Percentiles rank a stretch among this genome's conserved stretches.
Evolutionary conservation across 352 stramenopile species (phyloP).

Genomic region (Albugo candida): DNA sequence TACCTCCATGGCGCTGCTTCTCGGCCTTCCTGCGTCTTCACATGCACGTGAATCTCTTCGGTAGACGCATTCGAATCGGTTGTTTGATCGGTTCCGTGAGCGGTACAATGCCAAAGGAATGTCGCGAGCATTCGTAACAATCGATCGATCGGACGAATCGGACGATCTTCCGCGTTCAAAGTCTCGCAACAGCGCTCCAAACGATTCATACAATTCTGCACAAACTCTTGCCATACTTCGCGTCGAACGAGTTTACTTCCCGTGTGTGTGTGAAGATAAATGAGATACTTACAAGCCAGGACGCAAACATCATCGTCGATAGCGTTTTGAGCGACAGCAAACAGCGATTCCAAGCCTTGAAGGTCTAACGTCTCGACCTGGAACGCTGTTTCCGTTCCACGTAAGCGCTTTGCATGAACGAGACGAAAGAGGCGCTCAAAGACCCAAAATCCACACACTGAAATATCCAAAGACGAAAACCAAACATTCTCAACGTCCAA

Average conservation of each 20-base stretch:
- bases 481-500: constrained; percentile 4
- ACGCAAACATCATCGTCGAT: constrained; percentile 22
- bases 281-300: constrained; percentile 41
- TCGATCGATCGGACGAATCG: constrained; percentile 2
- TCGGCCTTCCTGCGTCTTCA: constrained; percentile 43
- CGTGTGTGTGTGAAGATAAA: constrained; percentile 48
- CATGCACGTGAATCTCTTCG: constrained; percentile 43
- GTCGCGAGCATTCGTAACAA: constrained; percentile 52
- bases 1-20: constrained; percentile 39
- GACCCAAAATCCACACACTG: constrained; percentile 26
- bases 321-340: constrained; percentile 23
- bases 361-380: constrained; percentile 36
- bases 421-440: constrained; percentile 42
- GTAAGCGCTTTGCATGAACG: constrained; percentile 21
- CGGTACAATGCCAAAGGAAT: constrained; percentile 16
- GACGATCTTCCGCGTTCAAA: neutral
- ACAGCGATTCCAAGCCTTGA: constrained; percentile 38
- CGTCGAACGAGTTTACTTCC: constrained; percentile 43
- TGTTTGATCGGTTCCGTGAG: constrained; percentile 16
- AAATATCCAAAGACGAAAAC: constrained; percentile 27
- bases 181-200: constrained; percentile 11
- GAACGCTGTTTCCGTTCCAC: constrained; percentile 14
- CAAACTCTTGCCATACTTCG: constrained; percentile 51
- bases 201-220: constrained; percentile 21
- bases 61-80: constrained; percentile 6